Percentiles rank a stretch among this genome's conserved stretches.
Evolutionary conservation across 345 rosid genomes (phyloP).

Genomic region (Erysimum cheiranthoides): DNA sequence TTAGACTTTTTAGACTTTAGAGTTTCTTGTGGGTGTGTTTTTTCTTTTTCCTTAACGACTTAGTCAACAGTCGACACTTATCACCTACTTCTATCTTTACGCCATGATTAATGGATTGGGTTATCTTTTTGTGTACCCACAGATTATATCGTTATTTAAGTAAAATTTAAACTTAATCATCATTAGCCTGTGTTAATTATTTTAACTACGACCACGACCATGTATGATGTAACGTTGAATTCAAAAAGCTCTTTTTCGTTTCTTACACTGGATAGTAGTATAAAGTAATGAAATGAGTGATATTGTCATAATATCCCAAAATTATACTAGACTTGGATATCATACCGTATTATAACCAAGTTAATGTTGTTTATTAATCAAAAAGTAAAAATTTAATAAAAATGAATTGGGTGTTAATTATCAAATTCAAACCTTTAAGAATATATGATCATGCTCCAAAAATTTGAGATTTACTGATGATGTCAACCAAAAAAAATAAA

Average conservation of each 20-base stretch:
- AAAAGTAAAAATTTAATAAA: too few species aligned
- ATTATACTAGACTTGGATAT: too few species aligned
- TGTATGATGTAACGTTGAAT: too few species aligned
- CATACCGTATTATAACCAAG: too few species aligned
- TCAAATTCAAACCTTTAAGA: too few species aligned
- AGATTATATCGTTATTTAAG: background rate
- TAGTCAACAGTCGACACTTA: conserved; percentile 37
- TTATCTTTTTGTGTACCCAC: conserved; percentile 5
- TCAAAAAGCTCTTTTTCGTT: background rate
- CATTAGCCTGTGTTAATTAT: background rate
- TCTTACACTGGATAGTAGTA: background rate
- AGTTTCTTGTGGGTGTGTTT: background rate
- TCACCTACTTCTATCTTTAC: conserved; percentile 37
- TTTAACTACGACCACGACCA: background rate
- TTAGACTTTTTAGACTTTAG: background rate
- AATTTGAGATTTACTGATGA: too few species aligned
- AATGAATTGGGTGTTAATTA: too few species aligned
- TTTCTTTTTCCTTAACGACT: background rate
- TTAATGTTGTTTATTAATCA: too few species aligned
- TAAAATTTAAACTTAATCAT: background rate
- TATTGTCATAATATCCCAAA: too few species aligned
- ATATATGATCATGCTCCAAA: too few species aligned
- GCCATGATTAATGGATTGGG: conserved; percentile 39
- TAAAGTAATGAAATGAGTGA: too few species aligned
- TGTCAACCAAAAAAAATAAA: too few species aligned